Percentiles rank a stretch among this genome's conserved stretches.
phyloP scores from a whole-genome alignment of 768 basidiomycete species.

The Mycena vitilis region DNA sequence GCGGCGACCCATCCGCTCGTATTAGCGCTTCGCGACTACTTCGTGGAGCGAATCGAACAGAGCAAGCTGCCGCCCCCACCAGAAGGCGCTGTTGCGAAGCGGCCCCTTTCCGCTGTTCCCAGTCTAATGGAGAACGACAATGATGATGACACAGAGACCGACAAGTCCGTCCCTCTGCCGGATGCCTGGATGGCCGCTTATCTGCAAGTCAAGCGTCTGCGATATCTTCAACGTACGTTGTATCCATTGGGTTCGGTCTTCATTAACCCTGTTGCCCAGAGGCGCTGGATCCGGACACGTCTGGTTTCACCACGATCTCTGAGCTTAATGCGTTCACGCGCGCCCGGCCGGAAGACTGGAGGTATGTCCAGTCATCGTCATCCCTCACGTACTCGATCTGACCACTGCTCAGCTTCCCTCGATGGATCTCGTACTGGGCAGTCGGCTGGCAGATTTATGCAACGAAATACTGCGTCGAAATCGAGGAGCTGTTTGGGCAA shows the following conservation, averaged over 20 bases:
- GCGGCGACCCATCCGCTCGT: slow-evolving; percentile 18
- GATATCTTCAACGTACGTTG: slow-evolving; percentile 16
- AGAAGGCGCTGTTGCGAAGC: slow-evolving; percentile 13
- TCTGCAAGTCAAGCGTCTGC: slow-evolving; percentile 23
- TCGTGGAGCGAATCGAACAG: slow-evolving; percentile 23
- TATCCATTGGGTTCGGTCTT: not conserved
- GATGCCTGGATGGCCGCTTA: slow-evolving; percentile 12
- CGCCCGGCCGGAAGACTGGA: slow-evolving; percentile 23
- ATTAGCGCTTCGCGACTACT: slow-evolving; percentile 26
- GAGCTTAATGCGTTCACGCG: slow-evolving; percentile 22
- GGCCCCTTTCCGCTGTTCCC: slow-evolving; percentile 15
- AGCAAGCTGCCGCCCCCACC: slow-evolving; percentile 15
- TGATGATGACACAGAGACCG: slow-evolving; percentile 14
- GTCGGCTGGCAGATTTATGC: slow-evolving; percentile 29
- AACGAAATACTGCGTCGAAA: slow-evolving; percentile 25
- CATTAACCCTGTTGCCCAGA: not conserved
- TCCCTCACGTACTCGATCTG: not conserved
- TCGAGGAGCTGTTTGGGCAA: slow-evolving; percentile 23
- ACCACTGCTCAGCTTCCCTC: not conserved
- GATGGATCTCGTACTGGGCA: slow-evolving; percentile 24
- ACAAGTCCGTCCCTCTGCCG: not conserved
- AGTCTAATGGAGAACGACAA: slow-evolving; percentile 37
- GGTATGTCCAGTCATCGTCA: not conserved
- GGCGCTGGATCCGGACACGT: slow-evolving; percentile 17
- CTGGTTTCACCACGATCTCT: slow-evolving; percentile 24